phyloP scores from a whole-genome alignment of 2,329 filamentous ascomycete genomes.

The Sporothrix brasiliensis region DNA sequence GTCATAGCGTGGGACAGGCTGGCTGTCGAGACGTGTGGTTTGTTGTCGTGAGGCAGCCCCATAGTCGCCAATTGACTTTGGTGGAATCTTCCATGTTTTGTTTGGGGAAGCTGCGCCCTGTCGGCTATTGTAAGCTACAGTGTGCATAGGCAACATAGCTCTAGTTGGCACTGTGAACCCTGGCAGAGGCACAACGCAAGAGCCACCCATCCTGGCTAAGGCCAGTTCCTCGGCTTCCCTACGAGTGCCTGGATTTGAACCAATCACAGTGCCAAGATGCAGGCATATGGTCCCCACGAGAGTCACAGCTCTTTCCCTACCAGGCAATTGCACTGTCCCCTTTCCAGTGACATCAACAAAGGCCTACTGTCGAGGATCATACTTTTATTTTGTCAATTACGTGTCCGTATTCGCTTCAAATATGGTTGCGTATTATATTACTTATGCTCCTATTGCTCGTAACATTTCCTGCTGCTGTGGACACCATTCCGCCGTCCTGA shows the following conservation, averaged over 20 bases:
- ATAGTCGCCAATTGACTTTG: not conserved
- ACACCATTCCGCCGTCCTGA: not conserved
- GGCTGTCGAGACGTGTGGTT: not conserved
- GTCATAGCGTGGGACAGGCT: not conserved
- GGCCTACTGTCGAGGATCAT: not conserved
- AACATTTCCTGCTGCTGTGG: not conserved
- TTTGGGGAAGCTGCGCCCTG: constrained; percentile 16
- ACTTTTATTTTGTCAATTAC: not conserved
- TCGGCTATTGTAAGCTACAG: not conserved
- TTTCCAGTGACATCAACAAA: not conserved
- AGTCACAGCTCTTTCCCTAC: not conserved
- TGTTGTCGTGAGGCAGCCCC: not conserved
- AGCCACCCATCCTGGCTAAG: not conserved
- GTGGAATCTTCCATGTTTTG: constrained; percentile 18
- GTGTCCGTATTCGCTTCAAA: no score
- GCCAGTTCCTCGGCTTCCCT: constrained; percentile 23
- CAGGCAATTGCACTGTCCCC: not conserved
- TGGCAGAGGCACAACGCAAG: not conserved
- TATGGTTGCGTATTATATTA: not conserved
- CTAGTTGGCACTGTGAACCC: constrained; percentile 5
- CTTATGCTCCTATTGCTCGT: not conserved
- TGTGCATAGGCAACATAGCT: not conserved
- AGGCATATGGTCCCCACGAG: constrained; percentile 5
- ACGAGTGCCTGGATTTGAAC: not conserved
- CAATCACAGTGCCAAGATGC: constrained; percentile 20